Evolutionary conservation across 805 yeast genomes (phyloP), one percentile per base, ranked within the genome.

Genomic region (Pichia heedii): DNA sequence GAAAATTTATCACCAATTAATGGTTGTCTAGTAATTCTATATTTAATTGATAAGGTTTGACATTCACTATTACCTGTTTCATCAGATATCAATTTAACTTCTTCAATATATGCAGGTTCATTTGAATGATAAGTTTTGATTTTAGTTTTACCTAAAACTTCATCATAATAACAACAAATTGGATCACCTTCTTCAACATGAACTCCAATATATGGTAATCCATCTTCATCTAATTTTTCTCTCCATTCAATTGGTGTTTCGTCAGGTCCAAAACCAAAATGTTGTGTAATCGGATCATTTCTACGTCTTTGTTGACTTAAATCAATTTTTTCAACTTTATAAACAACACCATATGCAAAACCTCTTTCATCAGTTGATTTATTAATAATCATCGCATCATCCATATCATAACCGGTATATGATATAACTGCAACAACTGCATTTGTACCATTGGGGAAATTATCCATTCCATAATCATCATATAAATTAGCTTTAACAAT

Each of bases 361-460:
- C 98, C 98, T 64, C 98, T 77, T 68, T 93, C 98, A 57, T 89
- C 95, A 0, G 97, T 97, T 40, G 95, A 84, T 65, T 93, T 93
- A 66, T 93, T 93, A 54, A 93, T 77, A 58, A 93, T 93, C 97
- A 93, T 90, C 61, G 98, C 98, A 66, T 93, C 98, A 69, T 93
- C 98, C 97, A 93, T 93, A 84, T 93, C 98, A 61, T 93, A 93
- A 55, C 98, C 98, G 1, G 98, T 93, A 64, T 93, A 93, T 0
- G 98, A 89, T 60, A 93, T 93, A 54, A 93, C 98, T 0, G 98
- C 98, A 50, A 93, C 98, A 47, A 93, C 96, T 3, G 98, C 98
- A 61, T 93, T 93, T 50, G 84, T 87, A 62, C 98, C 98, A 61
- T 93, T 93, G 53, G 98, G 98, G 79, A 87, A 93, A 63, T 88